Evolutionary conservation across 2,329 filamentous ascomycete species (phyloP).

Genomic region (Trichophyton rubrum): DNA sequence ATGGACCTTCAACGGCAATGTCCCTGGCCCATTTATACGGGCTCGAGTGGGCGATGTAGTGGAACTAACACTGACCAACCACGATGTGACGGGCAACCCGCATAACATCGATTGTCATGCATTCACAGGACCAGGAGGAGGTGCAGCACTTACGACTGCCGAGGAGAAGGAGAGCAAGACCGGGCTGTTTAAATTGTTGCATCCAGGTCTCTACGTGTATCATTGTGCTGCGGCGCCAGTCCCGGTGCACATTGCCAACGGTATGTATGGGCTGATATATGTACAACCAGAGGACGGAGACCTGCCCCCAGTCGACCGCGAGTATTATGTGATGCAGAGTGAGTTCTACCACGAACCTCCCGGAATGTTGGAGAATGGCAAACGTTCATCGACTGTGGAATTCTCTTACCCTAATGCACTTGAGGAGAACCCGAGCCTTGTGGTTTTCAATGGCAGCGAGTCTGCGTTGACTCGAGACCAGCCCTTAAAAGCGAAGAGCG

Average conservation of each 20-base stretch:
- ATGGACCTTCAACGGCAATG: slow-evolving; percentile 26
- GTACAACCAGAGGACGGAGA: slow-evolving; percentile 23
- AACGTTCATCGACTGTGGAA: slow-evolving; percentile 20
- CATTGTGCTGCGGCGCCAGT: slow-evolving; percentile 27
- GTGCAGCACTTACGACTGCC: slow-evolving; percentile 23
- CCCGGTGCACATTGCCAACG: slow-evolving; percentile 28
- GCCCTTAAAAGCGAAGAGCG: slow-evolving; percentile 21
- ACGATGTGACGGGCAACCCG: slow-evolving; percentile 23
- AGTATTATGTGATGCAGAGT: slow-evolving; percentile 30
- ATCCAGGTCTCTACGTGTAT: slow-evolving; percentile 24
- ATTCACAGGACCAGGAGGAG: slow-evolving; percentile 25
- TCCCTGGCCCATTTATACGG: slow-evolving; percentile 27
- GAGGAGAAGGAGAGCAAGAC: slow-evolving; percentile 24
- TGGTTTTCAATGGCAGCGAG: slow-evolving; percentile 26
- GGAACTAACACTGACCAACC: slow-evolving; percentile 24
- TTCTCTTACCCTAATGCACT: slow-evolving; percentile 26
- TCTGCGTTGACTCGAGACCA: slow-evolving; percentile 21
- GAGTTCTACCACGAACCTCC: slow-evolving; percentile 29
- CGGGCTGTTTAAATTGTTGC: slow-evolving; percentile 20
- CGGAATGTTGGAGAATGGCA: slow-evolving; percentile 22
- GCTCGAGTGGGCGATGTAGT: slow-evolving; percentile 25
- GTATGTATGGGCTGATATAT: slow-evolving; percentile 29
- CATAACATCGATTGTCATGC: slow-evolving; percentile 29
- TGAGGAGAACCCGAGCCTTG: slow-evolving; percentile 22
- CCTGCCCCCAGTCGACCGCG: slow-evolving; percentile 22